A percentile compares a stretch with the other conserved stretches of the same genome.
Evolutionary conservation across 2,329 filamentous ascomycete species (phyloP).

Genomic region (Cladosporium austrohemisphaericum): DNA sequence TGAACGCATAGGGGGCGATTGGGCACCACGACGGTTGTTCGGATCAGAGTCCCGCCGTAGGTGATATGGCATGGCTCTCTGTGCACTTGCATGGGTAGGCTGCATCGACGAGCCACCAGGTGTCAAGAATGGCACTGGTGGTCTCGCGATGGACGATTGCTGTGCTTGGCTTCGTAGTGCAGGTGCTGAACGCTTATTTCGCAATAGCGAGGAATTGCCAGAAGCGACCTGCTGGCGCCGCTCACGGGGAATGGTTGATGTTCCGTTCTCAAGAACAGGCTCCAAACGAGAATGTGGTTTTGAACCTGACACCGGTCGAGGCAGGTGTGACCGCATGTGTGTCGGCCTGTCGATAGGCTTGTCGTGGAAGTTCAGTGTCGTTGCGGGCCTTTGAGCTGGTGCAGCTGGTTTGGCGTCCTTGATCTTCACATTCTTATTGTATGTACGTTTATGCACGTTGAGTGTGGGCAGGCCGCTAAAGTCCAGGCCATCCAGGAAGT

Average conservation of each 20-base stretch:
- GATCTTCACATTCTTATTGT: slow-evolving; percentile 89
- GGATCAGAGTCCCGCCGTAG: slow-evolving; percentile 81
- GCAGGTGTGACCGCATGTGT: slow-evolving; percentile 63
- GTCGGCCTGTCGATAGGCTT: slow-evolving; percentile 49
- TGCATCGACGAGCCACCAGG: slow-evolving; percentile 69
- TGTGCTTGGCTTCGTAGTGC: slow-evolving; percentile 45
- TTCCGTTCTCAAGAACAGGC: slow-evolving; percentile 86
- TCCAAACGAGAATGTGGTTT: slow-evolving; percentile 66
- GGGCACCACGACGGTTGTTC: slow-evolving; percentile 36
- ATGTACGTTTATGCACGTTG: slow-evolving; percentile 71
- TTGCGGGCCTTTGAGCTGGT: slow-evolving; percentile 68
- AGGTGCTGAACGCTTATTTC: slow-evolving; percentile 59
- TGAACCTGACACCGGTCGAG: slow-evolving; percentile 62
- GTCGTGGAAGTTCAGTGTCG: slow-evolving; percentile 88
- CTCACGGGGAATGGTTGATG: slow-evolving; percentile 62
- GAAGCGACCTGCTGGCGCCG: slow-evolving; percentile 53
- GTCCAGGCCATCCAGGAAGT: slow-evolving; percentile 83
- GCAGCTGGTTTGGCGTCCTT: slow-evolving; percentile 63
- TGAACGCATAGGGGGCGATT: slow-evolving; percentile 44
- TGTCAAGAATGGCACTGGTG: slow-evolving; percentile 72
- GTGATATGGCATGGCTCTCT: slow-evolving; percentile 58
- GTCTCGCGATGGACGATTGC: slow-evolving; percentile 33
- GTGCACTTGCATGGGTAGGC: slow-evolving; percentile 74
- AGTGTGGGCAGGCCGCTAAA: slow-evolving; percentile 76
- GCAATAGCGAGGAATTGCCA: slow-evolving; percentile 53